Conservation (phyloP, 495 filamentous ascomycete species). For the Cercophora scortea region DNA sequence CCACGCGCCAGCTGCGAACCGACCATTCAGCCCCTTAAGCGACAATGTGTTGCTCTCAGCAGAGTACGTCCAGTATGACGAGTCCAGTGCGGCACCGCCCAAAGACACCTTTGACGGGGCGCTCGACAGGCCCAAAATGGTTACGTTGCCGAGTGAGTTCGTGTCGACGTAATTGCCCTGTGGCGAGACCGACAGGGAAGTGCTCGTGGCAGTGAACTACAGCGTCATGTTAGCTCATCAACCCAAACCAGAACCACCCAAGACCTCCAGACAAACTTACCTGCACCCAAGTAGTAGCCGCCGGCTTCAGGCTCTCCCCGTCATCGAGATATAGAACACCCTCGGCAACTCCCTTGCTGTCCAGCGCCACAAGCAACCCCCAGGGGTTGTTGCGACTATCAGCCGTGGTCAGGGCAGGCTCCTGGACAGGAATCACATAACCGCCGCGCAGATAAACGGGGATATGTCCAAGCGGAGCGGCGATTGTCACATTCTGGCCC, state of each 20-base stretch:
- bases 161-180: slow-evolving; percentile 50
- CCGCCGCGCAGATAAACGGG: slow-evolving; percentile 70
- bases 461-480: slow-evolving; percentile 71
- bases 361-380: slow-evolving; percentile 59
- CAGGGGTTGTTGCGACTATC: slow-evolving; percentile 61
- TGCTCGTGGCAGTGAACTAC: slow-evolving; percentile 43
- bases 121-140: slow-evolving; percentile 52
- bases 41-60: slow-evolving; percentile 5
- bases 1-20: slow-evolving; percentile 18
- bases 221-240: not conserved
- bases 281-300: slow-evolving; percentile 48
- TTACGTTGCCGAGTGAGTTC: slow-evolving; percentile 58
- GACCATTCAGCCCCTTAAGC: slow-evolving; percentile 5
- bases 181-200: slow-evolving; percentile 37
- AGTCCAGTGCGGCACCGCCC: slow-evolving; percentile 38
- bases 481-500: slow-evolving; percentile 63
- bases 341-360: slow-evolving; percentile 45
- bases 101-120: slow-evolving; percentile 39
- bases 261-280: slow-evolving; percentile 25
- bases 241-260: not conserved
- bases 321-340: slow-evolving; percentile 79
- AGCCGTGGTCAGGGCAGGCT: slow-evolving; percentile 60
- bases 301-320: slow-evolving; percentile 60
- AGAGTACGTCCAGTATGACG: slow-evolving; percentile 40
- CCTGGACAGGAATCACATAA: slow-evolving; percentile 59